These are phyloP conservation scores for Stagonosporopsis cucurbitacearum DNA, from an alignment of 2,329 filamentous ascomycete genomes.

Conservation along the genomic window DNA sequence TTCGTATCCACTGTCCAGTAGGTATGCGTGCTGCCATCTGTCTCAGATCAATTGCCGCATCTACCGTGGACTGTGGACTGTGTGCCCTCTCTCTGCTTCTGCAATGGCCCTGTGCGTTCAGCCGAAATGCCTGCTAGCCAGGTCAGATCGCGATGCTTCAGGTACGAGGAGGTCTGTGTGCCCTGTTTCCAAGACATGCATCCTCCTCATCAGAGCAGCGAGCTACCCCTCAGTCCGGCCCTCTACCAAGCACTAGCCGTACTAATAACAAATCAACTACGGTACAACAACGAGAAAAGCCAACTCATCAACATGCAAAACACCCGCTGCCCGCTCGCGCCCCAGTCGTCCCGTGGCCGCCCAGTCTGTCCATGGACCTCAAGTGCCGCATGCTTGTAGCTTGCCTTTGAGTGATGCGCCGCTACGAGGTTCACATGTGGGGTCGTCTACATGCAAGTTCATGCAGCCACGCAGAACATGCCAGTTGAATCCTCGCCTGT, in stretches of 20 bases:
- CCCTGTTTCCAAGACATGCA: constrained; percentile 7
- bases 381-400: constrained; percentile 9
- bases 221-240: constrained; percentile 12
- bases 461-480: constrained; percentile 15
- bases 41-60: constrained; percentile 5
- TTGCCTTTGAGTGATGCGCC: constrained; percentile 12
- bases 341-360: constrained; percentile 1
- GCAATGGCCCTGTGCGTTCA: not conserved
- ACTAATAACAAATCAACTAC: no score
- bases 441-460: constrained; percentile 10
- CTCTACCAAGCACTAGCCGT: constrained; percentile 4
- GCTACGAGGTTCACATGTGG: constrained; percentile 9
- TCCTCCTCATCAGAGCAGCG: constrained; percentile 3
- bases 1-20: no score
- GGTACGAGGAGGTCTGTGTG: constrained; percentile 9
- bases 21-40: constrained; percentile 8
- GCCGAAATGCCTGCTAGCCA: constrained; percentile 7
- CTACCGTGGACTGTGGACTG: no score
- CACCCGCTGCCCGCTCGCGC: not conserved
- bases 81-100: no score
- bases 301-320: not conserved
- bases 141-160: constrained; percentile 8
- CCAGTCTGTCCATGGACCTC: constrained; percentile 1
- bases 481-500: constrained; percentile 5
- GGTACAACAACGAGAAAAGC: no score